Conservation (phyloP, 441 rosid species). For the Iberis amara region DNA sequence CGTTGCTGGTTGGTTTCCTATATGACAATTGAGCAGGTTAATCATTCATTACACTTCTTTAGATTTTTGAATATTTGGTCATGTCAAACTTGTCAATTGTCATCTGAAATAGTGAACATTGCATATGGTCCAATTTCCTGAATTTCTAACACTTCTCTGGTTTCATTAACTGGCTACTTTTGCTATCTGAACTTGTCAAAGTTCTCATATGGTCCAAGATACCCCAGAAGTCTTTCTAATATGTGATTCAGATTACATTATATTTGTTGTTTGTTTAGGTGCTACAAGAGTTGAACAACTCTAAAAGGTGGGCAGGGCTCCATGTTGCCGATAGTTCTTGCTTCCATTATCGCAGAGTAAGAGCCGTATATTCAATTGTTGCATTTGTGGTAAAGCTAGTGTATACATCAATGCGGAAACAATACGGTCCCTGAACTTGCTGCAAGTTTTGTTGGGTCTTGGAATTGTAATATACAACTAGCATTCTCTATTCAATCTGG, state of each 20-base stretch:
- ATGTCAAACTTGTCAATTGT: not conserved
- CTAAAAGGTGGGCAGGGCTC: conserved; percentile 69
- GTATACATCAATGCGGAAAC: conserved; percentile 1
- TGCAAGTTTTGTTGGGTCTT: conserved; percentile 3
- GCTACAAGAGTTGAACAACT: conserved; percentile 54
- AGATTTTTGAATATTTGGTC: not conserved
- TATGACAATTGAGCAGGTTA: conserved; percentile 73
- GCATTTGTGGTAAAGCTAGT: conserved; percentile 7
- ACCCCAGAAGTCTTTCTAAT: conserved; percentile 12
- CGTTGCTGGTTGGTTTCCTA: conserved; percentile 90
- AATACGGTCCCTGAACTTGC: not conserved
- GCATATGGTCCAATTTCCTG: not conserved
- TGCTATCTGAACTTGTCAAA: conserved; percentile 16
- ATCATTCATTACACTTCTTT: conserved; percentile 8
- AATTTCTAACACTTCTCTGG: not conserved
- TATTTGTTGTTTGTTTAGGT: conserved; percentile 42
- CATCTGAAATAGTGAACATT: not conserved
- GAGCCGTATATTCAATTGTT: conserved; percentile 13
- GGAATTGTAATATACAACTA: conserved; percentile 11
- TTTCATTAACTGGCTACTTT: conserved; percentile 10
- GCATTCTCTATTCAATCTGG: conserved; percentile 7
- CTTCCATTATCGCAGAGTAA: conserved; percentile 84
- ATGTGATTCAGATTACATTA: conserved; percentile 1
- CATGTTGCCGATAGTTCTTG: conserved; percentile 87
- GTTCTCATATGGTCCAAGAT: conserved; percentile 13